Conservation (phyloP, 345 rosid species). For the Arabidopsis arenosa region DNA sequence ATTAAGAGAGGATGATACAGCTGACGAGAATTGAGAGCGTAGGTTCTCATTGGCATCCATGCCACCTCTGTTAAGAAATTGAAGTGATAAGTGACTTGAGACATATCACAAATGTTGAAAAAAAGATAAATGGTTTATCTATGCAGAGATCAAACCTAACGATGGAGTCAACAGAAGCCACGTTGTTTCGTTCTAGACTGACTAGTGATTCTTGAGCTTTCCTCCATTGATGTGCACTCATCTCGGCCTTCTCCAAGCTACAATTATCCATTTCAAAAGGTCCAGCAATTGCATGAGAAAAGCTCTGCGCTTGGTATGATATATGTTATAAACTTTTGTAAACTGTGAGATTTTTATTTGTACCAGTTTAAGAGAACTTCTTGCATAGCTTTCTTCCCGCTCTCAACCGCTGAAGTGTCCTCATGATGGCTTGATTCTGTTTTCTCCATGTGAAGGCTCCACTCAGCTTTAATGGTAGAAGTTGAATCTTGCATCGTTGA, state of each 20-base stretch:
- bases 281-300: conserved; percentile 31
- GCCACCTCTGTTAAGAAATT: conserved; percentile 63
- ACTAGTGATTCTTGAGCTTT: conserved; percentile 88
- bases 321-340: conserved; percentile 10
- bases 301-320: not conserved
- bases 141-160: conserved; percentile 63
- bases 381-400: conserved; percentile 79
- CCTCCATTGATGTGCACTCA: conserved; percentile 86
- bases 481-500: conserved; percentile 89
- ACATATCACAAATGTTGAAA: conserved; percentile 5
- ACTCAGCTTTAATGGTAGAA: conserved; percentile 71
- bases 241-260: conserved; percentile 79
- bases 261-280: conserved; percentile 30
- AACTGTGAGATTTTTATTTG: not conserved
- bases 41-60: conserved; percentile 74
- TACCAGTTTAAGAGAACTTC: conserved; percentile 88
- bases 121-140: not conserved
- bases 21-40: conserved; percentile 66
- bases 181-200: conserved; percentile 73
- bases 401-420: conserved; percentile 75
- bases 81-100: conserved; percentile 20
- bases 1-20: conserved; percentile 74
- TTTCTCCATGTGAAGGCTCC: conserved; percentile 81
- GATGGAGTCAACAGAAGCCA: conserved; percentile 85
- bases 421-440: conserved; percentile 74